Base-by-base conservation (phyloP, 208 protist genomes). In the Acanthamoeba healyi region DNA sequence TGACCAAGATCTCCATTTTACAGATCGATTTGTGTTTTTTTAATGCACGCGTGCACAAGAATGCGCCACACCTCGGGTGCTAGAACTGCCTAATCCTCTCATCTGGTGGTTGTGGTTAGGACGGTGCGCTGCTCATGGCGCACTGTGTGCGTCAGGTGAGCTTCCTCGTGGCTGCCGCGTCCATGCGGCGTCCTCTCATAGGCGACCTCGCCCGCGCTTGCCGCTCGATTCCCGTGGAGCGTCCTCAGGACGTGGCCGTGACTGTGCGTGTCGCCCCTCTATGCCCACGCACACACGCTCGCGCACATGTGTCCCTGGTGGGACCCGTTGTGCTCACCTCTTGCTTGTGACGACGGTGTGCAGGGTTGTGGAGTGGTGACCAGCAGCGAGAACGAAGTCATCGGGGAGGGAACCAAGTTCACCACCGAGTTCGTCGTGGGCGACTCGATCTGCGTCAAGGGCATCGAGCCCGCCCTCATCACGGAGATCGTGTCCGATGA, bases 161-260 rank as follows among this genome's bases (percentile, higher is more conserved):
- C 56, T 99, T 99, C 96, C 94, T 99, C 49, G 98, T 98, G 95
- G 98, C 98, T 0, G 97, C 98, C 77, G 98, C 98, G 95, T 98
- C 98, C 3, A 97, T 98, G 92, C 92, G 97, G 38, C 95, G 97
- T 42, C 96, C 96, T 0, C 92, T 99, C 36, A 96, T 99, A 42
- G 98, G 98, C 40, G 81, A 90, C 3, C 96, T 99, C 49, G 98
- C 98, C 10, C 96, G 97, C 61, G 96, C 98, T 81, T 97, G 98
- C 93, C 95, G 98, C 94, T 96, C 97, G 24, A 98, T 99, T 19
- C 98, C 98, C 10, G 98, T 99, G 36, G 95, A 98, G 49, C 96
- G 98, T 5, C 98, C 98, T 29, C 97, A 99, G 94, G 98, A 99
- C 95, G 96, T 98, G 40, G 97, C 98, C 36, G 93, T 97, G 5